These are phyloP conservation scores for Grosmannia penicillata DNA, from an alignment of 2,329 filamentous ascomycete genomes.

Conservation along the genomic window DNA sequence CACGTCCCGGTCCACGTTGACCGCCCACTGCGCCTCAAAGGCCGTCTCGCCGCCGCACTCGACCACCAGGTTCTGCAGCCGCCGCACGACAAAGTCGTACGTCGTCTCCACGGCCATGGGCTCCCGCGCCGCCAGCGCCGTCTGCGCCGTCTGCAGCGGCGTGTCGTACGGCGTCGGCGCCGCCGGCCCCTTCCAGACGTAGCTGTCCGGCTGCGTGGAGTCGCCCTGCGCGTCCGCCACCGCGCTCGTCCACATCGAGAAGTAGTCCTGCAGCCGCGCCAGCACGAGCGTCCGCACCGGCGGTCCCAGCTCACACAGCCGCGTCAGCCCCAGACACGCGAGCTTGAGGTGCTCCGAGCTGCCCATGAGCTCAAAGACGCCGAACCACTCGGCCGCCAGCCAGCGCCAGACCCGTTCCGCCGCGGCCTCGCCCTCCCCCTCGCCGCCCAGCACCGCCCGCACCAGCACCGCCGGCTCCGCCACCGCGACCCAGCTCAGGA, in stretches of 20 bases:
- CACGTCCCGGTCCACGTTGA: conserved; percentile 63
- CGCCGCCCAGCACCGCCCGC: conserved; percentile 31
- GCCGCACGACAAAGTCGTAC: conserved; percentile 47
- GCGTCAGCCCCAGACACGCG: conserved; percentile 56
- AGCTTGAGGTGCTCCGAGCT: conserved; percentile 54
- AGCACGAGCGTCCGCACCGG: conserved; percentile 44
- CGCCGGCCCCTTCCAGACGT: conserved; percentile 27
- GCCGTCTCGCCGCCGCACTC: conserved; percentile 46
- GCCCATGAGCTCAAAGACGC: conserved; percentile 52
- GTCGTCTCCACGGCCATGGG: conserved; percentile 53
- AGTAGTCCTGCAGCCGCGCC: conserved; percentile 52
- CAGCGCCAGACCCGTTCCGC: conserved; percentile 48
- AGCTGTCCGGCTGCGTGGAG: conserved; percentile 32
- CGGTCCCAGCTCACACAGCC: conserved; percentile 49
- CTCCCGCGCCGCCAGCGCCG: conserved; percentile 41
- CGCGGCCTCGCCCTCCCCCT: conserved; percentile 28
- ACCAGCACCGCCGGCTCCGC: conserved; percentile 57
- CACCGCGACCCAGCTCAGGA: conserved; percentile 65
- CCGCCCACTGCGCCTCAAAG: conserved; percentile 54
- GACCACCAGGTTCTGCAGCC: conserved; percentile 43
- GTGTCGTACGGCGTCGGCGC: conserved; percentile 36
- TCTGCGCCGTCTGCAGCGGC: conserved; percentile 36
- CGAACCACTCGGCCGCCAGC: conserved; percentile 52
- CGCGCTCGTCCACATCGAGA: conserved; percentile 61
- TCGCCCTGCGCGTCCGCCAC: conserved; percentile 48